Evolutionary conservation across 1,284 basidiomycete species (phyloP), one percentile per base, ranked within the genome.

Genomic region (Trametes versicolor): DNA sequence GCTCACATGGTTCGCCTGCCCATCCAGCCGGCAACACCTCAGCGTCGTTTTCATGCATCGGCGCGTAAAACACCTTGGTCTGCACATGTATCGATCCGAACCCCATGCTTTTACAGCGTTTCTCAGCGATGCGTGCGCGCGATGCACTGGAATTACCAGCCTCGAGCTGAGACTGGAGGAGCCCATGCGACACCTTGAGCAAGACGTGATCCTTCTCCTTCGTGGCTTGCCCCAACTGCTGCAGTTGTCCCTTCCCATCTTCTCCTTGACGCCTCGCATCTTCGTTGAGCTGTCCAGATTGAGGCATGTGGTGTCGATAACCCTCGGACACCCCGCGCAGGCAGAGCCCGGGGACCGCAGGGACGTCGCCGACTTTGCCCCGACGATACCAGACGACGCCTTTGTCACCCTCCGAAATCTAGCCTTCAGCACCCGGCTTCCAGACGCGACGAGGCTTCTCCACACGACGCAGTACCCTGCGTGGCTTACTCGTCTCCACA

Each of bases 331-430:
- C 60, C 72, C 77, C 4, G 69, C 74, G 9, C 76, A 78, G 7
- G 80, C 82, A 58, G 83, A 82, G 4, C 75, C 68, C 23, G 84
- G 84, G 0, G 73, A 82, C 48, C 75, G 76, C 4, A 60, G 52
- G 6, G 87, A 89, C 60, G 77, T 85, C 0, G 62, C 71, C 2
- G 66, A 72, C 13, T 85, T 87, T 67, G 23, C 57, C 7, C 87
- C 86, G 7, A 71, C 67, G 9, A 73, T 87, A 19, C 50, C 70
- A 21, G 77, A 82, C 60, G 83, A 81, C 23, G 80, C 83, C 0
- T 91, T 90, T 70, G 83, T 84, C 0, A 73, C 78, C 6, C 76
- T 91, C 13, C 81, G 76, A 67, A 83, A 85, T 58, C 77, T 89
- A 47, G 83, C 80, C 6, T 72, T 87, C 52, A 80, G 81, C 25